Conservation (phyloP, 2,329 filamentous ascomycete species). For the Arthroderma sp. region DNA sequence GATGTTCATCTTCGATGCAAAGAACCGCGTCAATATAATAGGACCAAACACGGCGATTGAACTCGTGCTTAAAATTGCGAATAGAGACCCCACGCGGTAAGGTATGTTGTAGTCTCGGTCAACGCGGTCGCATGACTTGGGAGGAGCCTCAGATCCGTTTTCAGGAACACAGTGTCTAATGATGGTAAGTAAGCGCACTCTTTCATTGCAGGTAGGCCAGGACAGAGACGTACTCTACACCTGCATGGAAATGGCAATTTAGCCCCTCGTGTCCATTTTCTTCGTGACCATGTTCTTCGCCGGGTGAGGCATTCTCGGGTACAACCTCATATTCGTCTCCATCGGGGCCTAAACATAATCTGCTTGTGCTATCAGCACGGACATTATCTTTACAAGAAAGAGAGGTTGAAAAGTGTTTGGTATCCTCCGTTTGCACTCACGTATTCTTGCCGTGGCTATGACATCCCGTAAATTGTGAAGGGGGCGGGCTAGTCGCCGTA, state of each 20-base stretch:
- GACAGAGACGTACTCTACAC: slow-evolving; percentile 53
- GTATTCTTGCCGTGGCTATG: slow-evolving; percentile 48
- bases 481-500: slow-evolving; percentile 45
- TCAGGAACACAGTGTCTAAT: slow-evolving; percentile 44
- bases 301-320: slow-evolving; percentile 22
- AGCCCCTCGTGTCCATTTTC: slow-evolving; percentile 20
- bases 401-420: background rate
- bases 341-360: slow-evolving; percentile 49
- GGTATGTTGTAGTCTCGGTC: slow-evolving; percentile 53
- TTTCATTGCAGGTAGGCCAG: slow-evolving; percentile 9
- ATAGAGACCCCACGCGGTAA: slow-evolving; percentile 58
- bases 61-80: slow-evolving; percentile 58
- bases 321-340: slow-evolving; percentile 51
- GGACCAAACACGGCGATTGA: slow-evolving; percentile 57
- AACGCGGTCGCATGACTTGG: slow-evolving; percentile 34
- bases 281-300: slow-evolving; percentile 14
- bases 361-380: slow-evolving; percentile 20
- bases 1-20: slow-evolving; percentile 39
- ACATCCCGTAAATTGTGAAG: slow-evolving; percentile 52
- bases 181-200: background rate
- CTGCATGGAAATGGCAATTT: slow-evolving; percentile 62
- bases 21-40: slow-evolving; percentile 49
- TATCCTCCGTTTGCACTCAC: slow-evolving; percentile 32
- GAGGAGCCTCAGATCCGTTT: slow-evolving; percentile 32
- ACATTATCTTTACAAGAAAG: background rate